Percentiles rank a stretch among this genome's conserved stretches.
Evolutionary conservation across 1,284 basidiomycete species (phyloP).

Genomic region (Macrocybe sp.): DNA sequence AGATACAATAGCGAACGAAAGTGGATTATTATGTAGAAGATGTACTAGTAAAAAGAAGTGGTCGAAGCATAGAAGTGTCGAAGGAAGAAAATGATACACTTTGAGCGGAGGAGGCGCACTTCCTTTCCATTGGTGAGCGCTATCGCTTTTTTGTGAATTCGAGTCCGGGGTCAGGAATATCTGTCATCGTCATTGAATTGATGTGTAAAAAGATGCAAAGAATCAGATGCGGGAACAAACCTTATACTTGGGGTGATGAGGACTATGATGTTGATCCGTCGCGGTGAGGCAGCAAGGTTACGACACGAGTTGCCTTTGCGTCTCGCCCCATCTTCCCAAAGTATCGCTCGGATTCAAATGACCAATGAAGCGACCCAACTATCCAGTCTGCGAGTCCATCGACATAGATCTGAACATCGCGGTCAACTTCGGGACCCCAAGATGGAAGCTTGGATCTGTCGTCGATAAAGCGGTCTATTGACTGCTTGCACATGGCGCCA

Average conservation of each 20-base stretch:
- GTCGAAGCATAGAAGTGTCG: no score
- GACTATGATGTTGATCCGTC: not conserved
- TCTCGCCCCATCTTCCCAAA: conserved; percentile 48
- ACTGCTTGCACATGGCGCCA: conserved; percentile 51
- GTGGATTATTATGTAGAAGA: no score
- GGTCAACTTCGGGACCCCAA: conserved; percentile 51
- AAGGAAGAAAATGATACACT: no score
- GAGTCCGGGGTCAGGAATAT: no score
- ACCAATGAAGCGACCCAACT: conserved; percentile 55
- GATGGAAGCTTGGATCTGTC: conserved; percentile 45
- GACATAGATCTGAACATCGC: conserved; percentile 47
- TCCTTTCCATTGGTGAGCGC: no score
- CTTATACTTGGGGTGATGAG: conserved; percentile 14
- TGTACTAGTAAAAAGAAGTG: no score
- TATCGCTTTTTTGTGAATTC: no score
- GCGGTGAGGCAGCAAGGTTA: conserved; percentile 42
- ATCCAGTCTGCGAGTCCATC: conserved; percentile 59
- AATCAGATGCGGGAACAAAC: not conserved
- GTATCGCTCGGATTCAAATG: conserved; percentile 57
- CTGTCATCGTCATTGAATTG: not conserved
- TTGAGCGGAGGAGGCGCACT: no score
- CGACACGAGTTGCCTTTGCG: conserved; percentile 41
- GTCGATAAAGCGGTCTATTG: conserved; percentile 50
- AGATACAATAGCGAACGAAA: no score
- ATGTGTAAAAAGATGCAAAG: not conserved